Percentiles rank a stretch among this genome's conserved stretches.
Conservation (phyloP, 495 filamentous ascomycete species). For the Tricharina praecox region DNA sequence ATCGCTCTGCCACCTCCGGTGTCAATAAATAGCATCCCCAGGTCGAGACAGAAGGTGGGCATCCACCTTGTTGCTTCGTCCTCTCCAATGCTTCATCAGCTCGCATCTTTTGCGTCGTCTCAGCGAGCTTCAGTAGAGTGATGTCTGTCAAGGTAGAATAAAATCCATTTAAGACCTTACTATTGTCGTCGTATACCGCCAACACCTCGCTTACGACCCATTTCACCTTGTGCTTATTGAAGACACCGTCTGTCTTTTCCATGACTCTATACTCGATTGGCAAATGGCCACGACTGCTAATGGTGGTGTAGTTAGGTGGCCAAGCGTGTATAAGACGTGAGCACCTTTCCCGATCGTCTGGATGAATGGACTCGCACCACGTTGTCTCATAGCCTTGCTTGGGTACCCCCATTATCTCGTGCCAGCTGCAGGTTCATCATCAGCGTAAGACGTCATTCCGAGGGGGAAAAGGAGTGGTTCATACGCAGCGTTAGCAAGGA, state of each 20-base stretch:
- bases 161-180: not conserved
- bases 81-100: conserved; percentile 49
- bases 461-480: too few species aligned
- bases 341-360: not conserved
- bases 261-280: conserved; percentile 4
- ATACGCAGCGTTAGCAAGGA: conserved; percentile 3
- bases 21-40: too few species aligned
- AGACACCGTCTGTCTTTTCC: not conserved
- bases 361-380: not conserved
- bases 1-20: conserved; percentile 70
- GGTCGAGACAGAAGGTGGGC: not conserved
- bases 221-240: conserved; percentile 1
- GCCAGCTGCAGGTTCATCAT: not conserved
- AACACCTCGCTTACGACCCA: conserved; percentile 3
- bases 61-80: conserved; percentile 39
- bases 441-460: too few species aligned
- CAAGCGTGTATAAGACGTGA: not conserved
- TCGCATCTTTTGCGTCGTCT: conserved; percentile 36
- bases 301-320: too few species aligned
- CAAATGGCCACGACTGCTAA: not conserved
- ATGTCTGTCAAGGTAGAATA: conserved; percentile 35
- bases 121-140: conserved; percentile 26
- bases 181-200: conserved; percentile 2
- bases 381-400: not conserved
- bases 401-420: conserved; percentile 5